Percentiles rank a stretch among this genome's conserved stretches.
These are phyloP conservation scores for Exophiala sp. DNA, from an alignment of 2,329 filamentous ascomycete genomes.

Conservation along the genomic window DNA sequence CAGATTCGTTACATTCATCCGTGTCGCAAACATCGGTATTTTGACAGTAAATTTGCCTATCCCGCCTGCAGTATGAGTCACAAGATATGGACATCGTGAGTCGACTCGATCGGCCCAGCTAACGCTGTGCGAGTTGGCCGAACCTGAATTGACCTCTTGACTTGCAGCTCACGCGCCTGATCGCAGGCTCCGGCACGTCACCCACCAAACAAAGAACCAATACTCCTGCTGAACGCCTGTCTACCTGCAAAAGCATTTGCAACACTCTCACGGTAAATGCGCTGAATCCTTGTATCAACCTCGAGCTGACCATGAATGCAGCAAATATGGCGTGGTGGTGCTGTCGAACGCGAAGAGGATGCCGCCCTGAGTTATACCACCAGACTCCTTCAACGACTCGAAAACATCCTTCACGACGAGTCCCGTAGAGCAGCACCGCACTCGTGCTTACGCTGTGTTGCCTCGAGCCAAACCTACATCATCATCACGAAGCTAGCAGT, in stretches of 20 bases:
- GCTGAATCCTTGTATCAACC: neutral
- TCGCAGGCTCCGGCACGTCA: constrained; percentile 53
- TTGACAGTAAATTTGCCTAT: constrained; percentile 3
- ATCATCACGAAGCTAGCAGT: constrained; percentile 86
- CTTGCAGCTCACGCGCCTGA: constrained; percentile 57
- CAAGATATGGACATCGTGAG: constrained; percentile 45
- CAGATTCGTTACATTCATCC: neutral
- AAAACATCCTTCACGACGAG: constrained; percentile 77
- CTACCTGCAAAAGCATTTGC: constrained; percentile 60
- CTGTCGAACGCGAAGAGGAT: constrained; percentile 50
- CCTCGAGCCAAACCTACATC: constrained; percentile 82
- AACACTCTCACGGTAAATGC: constrained; percentile 53
- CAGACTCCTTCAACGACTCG: constrained; percentile 54
- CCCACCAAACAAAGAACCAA: constrained; percentile 50
- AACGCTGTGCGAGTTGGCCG: constrained; percentile 13
- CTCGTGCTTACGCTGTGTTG: constrained; percentile 83
- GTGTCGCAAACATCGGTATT: neutral
- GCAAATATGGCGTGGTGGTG: constrained; percentile 60
- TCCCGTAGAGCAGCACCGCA: constrained; percentile 83
- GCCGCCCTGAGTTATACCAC: constrained; percentile 50
- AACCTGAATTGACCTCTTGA: constrained; percentile 15
- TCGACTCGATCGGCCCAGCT: constrained; percentile 13
- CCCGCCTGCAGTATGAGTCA: constrained; percentile 17
- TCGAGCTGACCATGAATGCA: constrained; percentile 30
- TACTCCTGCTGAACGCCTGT: constrained; percentile 58